Conservation (phyloP, 345 rosid genomes). For the Nasturtium officinale region DNA sequence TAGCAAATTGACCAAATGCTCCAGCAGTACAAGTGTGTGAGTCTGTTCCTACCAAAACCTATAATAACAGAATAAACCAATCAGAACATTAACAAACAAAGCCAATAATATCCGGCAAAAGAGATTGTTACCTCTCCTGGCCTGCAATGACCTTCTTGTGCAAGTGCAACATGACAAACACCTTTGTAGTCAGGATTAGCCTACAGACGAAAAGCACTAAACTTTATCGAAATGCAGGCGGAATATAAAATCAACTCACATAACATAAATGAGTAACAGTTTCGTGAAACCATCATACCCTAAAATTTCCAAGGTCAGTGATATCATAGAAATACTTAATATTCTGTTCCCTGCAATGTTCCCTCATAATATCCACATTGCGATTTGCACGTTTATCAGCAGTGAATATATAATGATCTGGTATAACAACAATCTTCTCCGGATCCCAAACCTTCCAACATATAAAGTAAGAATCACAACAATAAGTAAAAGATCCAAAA, state of each 20-base stretch:
- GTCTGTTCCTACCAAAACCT: constrained; percentile 95
- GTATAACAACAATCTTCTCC: constrained; percentile 90
- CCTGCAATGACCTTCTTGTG: constrained; percentile 99
- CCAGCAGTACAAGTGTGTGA: constrained; percentile 99
- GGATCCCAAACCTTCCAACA: constrained; percentile 90
- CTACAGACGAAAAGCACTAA: constrained; percentile 46
- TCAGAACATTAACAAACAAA: background rate
- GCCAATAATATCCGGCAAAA: background rate
- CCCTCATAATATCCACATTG: constrained; percentile 93
- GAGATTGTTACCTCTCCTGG: constrained; percentile 84
- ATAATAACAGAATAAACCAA: constrained; percentile 26
- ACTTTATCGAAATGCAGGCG: background rate
- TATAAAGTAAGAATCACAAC: constrained; percentile 22
- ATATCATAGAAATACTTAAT: constrained; percentile 97
- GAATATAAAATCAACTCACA: too few relatives aligned
- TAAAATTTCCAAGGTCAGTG: constrained; percentile 77
- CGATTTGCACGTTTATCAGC: constrained; percentile 91
- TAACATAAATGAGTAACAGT: background rate
- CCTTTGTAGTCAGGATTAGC: constrained; percentile 98
- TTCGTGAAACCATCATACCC: constrained; percentile 49
- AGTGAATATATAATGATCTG: constrained; percentile 97
- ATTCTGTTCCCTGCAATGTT: constrained; percentile 82
- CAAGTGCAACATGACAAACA: constrained; percentile 96
- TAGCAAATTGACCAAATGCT: constrained; percentile 98
- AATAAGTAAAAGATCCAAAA: background rate